Percentiles rank a stretch among this genome's conserved stretches.
These are phyloP conservation scores for Suillus hirtellus DNA, from an alignment of 768 basidiomycete genomes.

Conservation along the genomic window DNA sequence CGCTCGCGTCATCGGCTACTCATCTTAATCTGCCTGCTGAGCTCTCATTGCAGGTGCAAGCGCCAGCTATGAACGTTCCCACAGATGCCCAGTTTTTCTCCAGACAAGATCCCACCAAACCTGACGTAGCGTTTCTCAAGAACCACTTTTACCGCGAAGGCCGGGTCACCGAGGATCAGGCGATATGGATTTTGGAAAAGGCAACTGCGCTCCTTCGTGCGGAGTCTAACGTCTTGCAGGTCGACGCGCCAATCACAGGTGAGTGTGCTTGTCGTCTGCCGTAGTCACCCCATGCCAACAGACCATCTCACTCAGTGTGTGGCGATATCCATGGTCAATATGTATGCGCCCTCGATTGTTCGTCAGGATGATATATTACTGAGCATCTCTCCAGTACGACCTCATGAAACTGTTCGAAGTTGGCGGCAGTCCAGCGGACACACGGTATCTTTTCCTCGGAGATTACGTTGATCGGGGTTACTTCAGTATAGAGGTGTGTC, in stretches of 20 bases:
- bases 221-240: constrained; percentile 89
- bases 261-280: constrained; percentile 7
- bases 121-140: constrained; percentile 94
- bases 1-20: constrained; percentile 26
- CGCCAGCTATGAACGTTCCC: constrained; percentile 90
- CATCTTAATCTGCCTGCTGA: constrained; percentile 9
- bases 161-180: constrained; percentile 90
- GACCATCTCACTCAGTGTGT: constrained; percentile 57
- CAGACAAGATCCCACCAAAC: constrained; percentile 79
- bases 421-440: constrained; percentile 91
- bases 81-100: constrained; percentile 95
- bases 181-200: constrained; percentile 88
- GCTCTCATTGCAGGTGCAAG: constrained; percentile 74
- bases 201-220: constrained; percentile 79
- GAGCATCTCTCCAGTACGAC: constrained; percentile 62
- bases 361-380: constrained; percentile 10
- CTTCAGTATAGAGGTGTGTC: constrained; percentile 83
- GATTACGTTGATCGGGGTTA: constrained; percentile 95
- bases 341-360: constrained; percentile 48
- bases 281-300: constrained; percentile 9
- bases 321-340: constrained; percentile 99
- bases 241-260: constrained; percentile 99
- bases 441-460: constrained; percentile 88
- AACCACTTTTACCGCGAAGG: constrained; percentile 99
- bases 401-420: constrained; percentile 96